Evolutionary conservation across 1,284 basidiomycete genomes (phyloP).

Genomic region (Ustilago esculenta): DNA sequence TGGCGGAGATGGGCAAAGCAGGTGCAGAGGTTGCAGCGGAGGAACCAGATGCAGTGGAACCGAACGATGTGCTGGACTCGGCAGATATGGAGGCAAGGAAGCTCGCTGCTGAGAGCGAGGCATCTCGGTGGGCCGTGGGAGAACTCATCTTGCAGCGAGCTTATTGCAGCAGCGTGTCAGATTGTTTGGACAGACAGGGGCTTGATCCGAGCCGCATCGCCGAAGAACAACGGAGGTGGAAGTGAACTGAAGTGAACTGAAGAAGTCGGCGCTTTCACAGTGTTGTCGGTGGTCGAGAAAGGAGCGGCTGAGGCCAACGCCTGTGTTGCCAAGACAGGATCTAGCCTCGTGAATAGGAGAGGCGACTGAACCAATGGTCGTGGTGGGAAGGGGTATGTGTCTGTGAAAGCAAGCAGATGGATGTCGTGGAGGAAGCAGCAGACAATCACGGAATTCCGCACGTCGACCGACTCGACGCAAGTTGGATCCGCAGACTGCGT

Average conservation of each 20-base stretch:
- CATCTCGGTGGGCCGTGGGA: constrained; percentile 6
- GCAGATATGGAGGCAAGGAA: constrained; percentile 47
- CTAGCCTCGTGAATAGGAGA: too few species aligned
- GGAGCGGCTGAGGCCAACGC: too few species aligned
- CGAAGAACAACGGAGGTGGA: neutral
- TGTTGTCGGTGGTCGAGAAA: too few species aligned
- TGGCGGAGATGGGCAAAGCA: constrained; percentile 44
- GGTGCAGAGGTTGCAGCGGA: constrained; percentile 17
- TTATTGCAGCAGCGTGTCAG: neutral
- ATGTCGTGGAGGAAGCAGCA: neutral
- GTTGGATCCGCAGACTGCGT: too few species aligned
- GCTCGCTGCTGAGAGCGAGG: constrained; percentile 31
- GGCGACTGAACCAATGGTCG: neutral
- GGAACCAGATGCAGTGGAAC: constrained; percentile 6
- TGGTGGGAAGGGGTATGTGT: neutral
- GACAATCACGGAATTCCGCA: neutral
- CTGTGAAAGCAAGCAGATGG: neutral
- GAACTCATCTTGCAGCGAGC: constrained; percentile 21
- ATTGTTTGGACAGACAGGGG: neutral
- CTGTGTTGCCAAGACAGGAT: too few species aligned
- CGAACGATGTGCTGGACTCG: constrained; percentile 29
- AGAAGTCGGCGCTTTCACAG: too few species aligned
- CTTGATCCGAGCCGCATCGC: constrained; percentile 7
- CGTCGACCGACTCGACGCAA: neutral
- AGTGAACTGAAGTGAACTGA: too few species aligned